Conservation (phyloP, 441 rosid genomes). For the Pelargonium myrrhifolium region DNA sequence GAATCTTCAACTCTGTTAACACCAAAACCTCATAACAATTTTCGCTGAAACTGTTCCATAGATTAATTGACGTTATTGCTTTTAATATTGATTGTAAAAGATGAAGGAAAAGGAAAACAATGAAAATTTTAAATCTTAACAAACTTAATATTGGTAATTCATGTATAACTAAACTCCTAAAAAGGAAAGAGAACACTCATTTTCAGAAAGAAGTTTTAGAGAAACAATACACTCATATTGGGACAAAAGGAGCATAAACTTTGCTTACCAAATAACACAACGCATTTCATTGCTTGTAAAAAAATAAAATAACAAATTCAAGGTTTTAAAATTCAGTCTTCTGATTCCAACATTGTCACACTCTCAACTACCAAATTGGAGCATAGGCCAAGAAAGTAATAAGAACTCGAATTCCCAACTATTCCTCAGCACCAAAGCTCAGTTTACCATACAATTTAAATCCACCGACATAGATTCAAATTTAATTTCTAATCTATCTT, state of each 20-base stretch:
- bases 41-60: neutral
- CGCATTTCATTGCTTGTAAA: too few species aligned
- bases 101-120: neutral
- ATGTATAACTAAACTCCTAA: too few species aligned
- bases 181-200: neutral
- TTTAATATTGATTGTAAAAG: neutral
- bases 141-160: neutral
- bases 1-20: constrained; percentile 31
- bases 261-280: too few species aligned
- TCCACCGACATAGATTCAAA: too few species aligned
- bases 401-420: too few species aligned
- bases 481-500: too few species aligned
- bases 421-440: neutral
- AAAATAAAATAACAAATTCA: too few species aligned
- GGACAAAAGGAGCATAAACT: too few species aligned
- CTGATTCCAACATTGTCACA: neutral
- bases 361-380: neutral
- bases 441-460: neutral
- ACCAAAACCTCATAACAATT: constrained; percentile 16
- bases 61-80: neutral
- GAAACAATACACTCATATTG: too few species aligned
- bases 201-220: too few species aligned
- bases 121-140: neutral
- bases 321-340: neutral
- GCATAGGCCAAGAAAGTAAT: neutral